Conservation (phyloP, 2,329 filamentous ascomycete species). For the Nannizziopsis barbatae region DNA sequence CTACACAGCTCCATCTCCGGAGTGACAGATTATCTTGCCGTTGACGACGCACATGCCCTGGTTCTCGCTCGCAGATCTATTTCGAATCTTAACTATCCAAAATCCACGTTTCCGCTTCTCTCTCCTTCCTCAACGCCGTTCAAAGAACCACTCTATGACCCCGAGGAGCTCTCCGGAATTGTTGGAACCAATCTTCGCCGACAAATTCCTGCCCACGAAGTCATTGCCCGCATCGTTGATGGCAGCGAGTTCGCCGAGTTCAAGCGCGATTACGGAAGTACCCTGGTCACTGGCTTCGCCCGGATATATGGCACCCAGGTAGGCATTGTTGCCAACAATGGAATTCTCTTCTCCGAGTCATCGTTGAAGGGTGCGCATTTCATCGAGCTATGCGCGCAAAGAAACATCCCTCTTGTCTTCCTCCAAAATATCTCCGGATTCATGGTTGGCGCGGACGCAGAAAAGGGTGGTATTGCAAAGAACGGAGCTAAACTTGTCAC, state of each 20-base stretch:
- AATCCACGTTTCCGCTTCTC: constrained; percentile 28
- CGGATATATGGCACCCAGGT: constrained; percentile 81
- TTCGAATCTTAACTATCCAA: constrained; percentile 80
- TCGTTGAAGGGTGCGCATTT: constrained; percentile 94
- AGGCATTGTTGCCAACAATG: constrained; percentile 91
- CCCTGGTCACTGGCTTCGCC: constrained; percentile 84
- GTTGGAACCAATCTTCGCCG: constrained; percentile 81
- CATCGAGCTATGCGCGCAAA: constrained; percentile 84
- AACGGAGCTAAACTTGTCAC: constrained; percentile 95
- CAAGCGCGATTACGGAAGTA: constrained; percentile 81
- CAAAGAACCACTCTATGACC: constrained; percentile 67
- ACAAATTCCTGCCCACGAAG: constrained; percentile 73
- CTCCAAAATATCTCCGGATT: constrained; percentile 96
- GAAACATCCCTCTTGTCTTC: constrained; percentile 81
- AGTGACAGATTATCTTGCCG: constrained; percentile 88
- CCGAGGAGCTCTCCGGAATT: constrained; percentile 73
- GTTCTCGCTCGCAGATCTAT: constrained; percentile 74
- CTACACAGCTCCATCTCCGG: constrained; percentile 85
- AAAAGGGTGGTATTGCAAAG: constrained; percentile 92
- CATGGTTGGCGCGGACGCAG: constrained; percentile 91
- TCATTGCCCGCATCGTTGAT: constrained; percentile 88
- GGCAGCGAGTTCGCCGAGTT: constrained; percentile 86
- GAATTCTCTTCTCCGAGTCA: constrained; percentile 82
- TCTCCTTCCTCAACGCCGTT: constrained; percentile 32
- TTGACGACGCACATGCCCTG: constrained; percentile 85